Evolutionary conservation across 1,139 yeast species (phyloP).

Genomic region (Saccharomycopsis hybrid): DNA sequence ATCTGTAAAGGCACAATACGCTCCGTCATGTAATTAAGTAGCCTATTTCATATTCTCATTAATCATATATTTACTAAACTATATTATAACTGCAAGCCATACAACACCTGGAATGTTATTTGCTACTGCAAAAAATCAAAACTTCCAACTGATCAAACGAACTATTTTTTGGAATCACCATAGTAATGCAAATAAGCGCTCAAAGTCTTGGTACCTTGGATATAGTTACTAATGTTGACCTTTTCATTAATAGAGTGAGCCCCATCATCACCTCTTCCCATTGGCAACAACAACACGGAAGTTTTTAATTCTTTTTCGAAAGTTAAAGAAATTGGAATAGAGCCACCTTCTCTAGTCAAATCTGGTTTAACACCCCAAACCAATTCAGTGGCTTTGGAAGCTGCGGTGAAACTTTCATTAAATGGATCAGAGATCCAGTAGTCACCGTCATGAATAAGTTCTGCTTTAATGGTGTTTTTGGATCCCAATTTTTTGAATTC

Average conservation of each 20-base stretch:
- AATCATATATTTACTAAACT: no score
- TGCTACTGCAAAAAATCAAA: no score
- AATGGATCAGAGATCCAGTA: conserved; percentile 96
- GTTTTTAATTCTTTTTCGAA: conserved; percentile 84
- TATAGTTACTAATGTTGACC: conserved; percentile 79
- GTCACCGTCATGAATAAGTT: conserved; percentile 86
- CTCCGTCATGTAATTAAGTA: no score
- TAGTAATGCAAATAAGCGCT: conserved; percentile 91
- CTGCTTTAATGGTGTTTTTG: conserved; percentile 66
- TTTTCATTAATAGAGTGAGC: conserved; percentile 98
- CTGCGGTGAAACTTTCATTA: conserved; percentile 90
- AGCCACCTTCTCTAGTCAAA: conserved; percentile 97
- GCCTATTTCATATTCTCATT: no score
- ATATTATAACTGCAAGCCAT: no score
- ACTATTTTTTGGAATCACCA: conserved; percentile 36
- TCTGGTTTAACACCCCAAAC: conserved; percentile 97
- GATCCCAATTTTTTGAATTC: conserved; percentile 64
- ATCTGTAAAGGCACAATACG: no score
- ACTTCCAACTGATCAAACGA: no score
- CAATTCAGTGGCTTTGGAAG: conserved; percentile 85
- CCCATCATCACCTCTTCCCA: conserved; percentile 99
- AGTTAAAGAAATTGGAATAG: conserved; percentile 91
- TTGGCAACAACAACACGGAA: conserved; percentile 81
- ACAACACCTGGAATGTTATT: no score
- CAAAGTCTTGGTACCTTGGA: conserved; percentile 89